phyloP scores from a whole-genome alignment of 164 flowering plant species.

The Protea cynaroides region DNA sequence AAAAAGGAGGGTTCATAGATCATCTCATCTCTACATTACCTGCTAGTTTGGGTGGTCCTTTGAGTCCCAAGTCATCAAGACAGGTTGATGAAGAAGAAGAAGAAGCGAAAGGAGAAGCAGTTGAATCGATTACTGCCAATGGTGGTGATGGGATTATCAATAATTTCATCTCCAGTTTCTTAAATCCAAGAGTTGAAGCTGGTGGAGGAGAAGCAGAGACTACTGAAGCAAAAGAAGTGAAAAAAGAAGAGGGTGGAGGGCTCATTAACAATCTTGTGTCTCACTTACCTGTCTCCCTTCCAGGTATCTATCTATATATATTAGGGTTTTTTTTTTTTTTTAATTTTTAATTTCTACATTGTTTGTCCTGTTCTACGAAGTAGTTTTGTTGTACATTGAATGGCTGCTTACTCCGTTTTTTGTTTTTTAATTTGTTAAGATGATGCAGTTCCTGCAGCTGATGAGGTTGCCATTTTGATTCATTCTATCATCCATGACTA shows the following conservation, averaged over 20 bases:
- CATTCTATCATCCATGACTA: constrained; percentile 45
- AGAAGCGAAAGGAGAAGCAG: constrained; percentile 4
- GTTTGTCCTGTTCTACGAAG: neutral
- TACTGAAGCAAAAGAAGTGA: constrained; percentile 10
- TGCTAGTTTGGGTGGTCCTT: too few species aligned
- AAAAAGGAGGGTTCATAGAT: constrained; percentile 26
- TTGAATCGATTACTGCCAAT: neutral
- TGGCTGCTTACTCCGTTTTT: too few species aligned
- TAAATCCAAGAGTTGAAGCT: constrained; percentile 19
- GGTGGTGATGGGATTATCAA: constrained; percentile 28
- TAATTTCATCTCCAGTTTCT: constrained; percentile 29
- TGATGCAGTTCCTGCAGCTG: constrained; percentile 31
- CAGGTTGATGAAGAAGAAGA: constrained; percentile 4
- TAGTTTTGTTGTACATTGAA: neutral
- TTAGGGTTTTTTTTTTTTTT: too few species aligned
- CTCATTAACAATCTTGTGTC: constrained; percentile 32
- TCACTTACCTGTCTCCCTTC: constrained; percentile 25
- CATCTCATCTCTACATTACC: constrained; percentile 31
- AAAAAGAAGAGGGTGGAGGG: constrained; percentile 16
- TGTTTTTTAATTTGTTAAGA: constrained; percentile 28
- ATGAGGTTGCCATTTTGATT: constrained; percentile 50
- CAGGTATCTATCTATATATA: constrained; percentile 22
- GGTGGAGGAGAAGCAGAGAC: neutral
- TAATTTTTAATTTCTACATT: neutral
- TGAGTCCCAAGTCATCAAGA: constrained; percentile 1